Conservation (phyloP, 805 yeast species). For the Wickerhamomyces ciferrii region DNA sequence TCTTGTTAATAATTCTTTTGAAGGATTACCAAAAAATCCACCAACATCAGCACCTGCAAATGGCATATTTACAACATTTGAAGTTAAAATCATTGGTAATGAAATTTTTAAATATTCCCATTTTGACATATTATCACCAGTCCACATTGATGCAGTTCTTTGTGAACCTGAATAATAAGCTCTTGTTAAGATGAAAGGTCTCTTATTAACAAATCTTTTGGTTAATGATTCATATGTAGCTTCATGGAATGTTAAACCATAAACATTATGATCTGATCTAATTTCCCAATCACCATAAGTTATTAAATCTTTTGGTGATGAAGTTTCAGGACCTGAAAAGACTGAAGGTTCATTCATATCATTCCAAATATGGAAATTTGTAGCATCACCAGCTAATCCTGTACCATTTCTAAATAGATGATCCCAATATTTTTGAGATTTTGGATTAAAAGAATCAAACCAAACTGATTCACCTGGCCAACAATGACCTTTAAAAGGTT, state of each 20-base stretch:
- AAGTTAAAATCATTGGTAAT: conserved; percentile 82
- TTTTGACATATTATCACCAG: conserved; percentile 91
- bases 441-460: conserved; percentile 80
- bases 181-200: conserved; percentile 88
- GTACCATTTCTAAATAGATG: conserved; percentile 42
- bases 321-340: conserved; percentile 91
- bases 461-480: conserved; percentile 98
- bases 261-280: conserved; percentile 83
- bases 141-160: conserved; percentile 91
- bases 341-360: conserved; percentile 98
- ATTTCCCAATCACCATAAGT: conserved; percentile 86
- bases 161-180: conserved; percentile 91
- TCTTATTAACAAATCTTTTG: conserved; percentile 41
- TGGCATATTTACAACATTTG: conserved; percentile 81
- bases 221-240: conserved; percentile 67
- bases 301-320: conserved; percentile 75
- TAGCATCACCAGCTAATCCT: conserved; percentile 40
- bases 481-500: conserved; percentile 76
- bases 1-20: conserved; percentile 71
- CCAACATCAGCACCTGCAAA: conserved; percentile 97
- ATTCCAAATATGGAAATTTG: conserved; percentile 86
- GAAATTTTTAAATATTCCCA: conserved; percentile 85
- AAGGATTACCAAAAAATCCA: conserved; percentile 91
- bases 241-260: conserved; percentile 76
- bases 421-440: conserved; percentile 57